Evolutionary conservation across 805 yeast genomes (phyloP), one percentile per base, ranked within the genome.

Genomic region (Suhomyces sp.): DNA sequence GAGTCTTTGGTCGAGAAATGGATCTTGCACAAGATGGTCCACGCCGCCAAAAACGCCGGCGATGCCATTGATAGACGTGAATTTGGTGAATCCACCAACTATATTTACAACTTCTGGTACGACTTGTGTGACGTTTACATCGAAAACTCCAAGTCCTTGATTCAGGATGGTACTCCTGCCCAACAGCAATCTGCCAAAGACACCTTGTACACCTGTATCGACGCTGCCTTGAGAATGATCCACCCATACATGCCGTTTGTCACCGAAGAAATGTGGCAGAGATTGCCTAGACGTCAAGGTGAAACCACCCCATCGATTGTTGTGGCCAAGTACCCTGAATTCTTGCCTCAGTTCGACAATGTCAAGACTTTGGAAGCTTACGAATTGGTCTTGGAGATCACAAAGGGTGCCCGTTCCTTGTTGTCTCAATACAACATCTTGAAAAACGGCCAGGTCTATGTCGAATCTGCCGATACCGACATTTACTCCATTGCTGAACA

Each of bases 241-340:
- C 98, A 93, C 68, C 99, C 99, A 69, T 94, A 90, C 79, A 94
- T 94, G 99, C 99, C 99, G 39, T 94, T 83, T 68, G 78, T 94
- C 60, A 86, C 98, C 46, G 99, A 94, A 74, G 99, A 94, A 79
- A 83, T 94, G 89, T 94, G 97, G 97, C 99, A 94, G 78, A 89
- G 98, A 74, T 77, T 94, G 65, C 98, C 98, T 62, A 86, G 87
- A 65, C 85, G 97, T 67, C 80, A 82, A 6, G 75, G 84, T 49
- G 97, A 89, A 62, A 72, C 73, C 20, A 77, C 90, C 24, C 75
- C 71, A 48, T 80, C 97, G 19, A 90, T 94, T 68, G 85, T 84
- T 48, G 82, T 83, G 66, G 96, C 97, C 41, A 61, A 77, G 47
- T 94, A 84, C 77, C 99, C 99, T 52, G 80, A 71, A 50, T 86